Base-by-base conservation (phyloP, 2,329 filamentous ascomycete species). In the Aspergillus sp. region DNA sequence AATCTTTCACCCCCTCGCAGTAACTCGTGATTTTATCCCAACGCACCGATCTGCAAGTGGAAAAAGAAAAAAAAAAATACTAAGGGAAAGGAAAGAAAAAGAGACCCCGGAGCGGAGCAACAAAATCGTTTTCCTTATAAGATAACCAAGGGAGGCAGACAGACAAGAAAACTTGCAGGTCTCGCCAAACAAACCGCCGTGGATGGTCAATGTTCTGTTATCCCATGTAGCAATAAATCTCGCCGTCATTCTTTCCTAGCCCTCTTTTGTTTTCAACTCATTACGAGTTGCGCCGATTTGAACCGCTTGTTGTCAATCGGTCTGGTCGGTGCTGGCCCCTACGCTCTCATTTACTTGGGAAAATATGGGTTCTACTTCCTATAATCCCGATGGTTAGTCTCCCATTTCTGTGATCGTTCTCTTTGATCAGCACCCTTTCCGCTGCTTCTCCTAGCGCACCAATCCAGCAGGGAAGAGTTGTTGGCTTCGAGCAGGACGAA, bases 351-450 rank as follows among this genome's bases (percentile, higher is more conserved):
- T 57, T 59, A 56, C 53, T 61, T 63, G 66, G 64, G 57, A 60
- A 67, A 66, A 45, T 68, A 77, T 76, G 72, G 74, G 74, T 66
- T 70, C 70, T 63, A 66, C 70, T 65, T 70, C 69, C 63, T 71
- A 71, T 62, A 70, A 72, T 64, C 65, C 71, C 60, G 73, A 77
- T 76, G 76, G 76, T 78, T 63, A 76, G 76, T 77, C 62, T 62
- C 59, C 39, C 15, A 19, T 32, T n/a, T 45, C 58, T 66, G 59
- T 60, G 47, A 13, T 51, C 41, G 60, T 53, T 25, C 54, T 58
- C 60, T 65, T 70, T 68, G 63, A 51, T 45, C 48, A 23, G 49
- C 15, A 55, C 38, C 10, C 32, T 57, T 57, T 61, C 30, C 28
- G 47, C 25, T 43, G 38, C 39, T 19, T 55, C 41, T 45, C 15